Conservation (phyloP, 2,329 filamentous ascomycete genomes). For the Claviceps monticola region DNA sequence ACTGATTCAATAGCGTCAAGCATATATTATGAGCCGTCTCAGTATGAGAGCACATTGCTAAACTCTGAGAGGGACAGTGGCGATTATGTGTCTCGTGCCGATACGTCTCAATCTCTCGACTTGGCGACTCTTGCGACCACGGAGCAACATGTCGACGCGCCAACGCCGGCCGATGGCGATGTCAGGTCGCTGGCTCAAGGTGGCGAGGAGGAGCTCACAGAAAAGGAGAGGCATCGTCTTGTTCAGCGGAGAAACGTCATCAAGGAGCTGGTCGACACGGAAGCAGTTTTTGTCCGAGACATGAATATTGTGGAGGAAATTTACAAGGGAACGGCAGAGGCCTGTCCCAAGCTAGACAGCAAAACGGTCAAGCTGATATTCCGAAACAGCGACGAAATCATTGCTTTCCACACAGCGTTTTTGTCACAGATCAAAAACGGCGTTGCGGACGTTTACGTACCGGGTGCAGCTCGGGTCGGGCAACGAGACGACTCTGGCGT, state of each 20-base stretch:
- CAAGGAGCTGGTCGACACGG: slow-evolving; percentile 86
- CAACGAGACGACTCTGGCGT: slow-evolving; percentile 27
- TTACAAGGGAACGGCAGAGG: slow-evolving; percentile 83
- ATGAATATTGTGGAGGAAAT: slow-evolving; percentile 98
- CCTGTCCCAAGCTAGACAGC: slow-evolving; percentile 62
- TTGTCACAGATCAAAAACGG: slow-evolving; percentile 69
- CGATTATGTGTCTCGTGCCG: slow-evolving; percentile 27
- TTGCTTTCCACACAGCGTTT: slow-evolving; percentile 71
- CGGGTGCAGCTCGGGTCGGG: slow-evolving; percentile 34
- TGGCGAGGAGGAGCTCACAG: slow-evolving; percentile 27
- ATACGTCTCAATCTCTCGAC: slow-evolving; percentile 32
- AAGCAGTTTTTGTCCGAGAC: slow-evolving; percentile 79
- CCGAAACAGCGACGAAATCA: slow-evolving; percentile 82
- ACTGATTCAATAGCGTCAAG: slow-evolving; percentile 28
- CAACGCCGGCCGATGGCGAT: slow-evolving; percentile 25
- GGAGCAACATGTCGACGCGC: slow-evolving; percentile 25
- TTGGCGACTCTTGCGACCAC: slow-evolving; percentile 29
- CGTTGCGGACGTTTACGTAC: slow-evolving; percentile 64
- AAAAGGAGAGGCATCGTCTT: slow-evolving; percentile 55
- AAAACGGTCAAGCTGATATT: slow-evolving; percentile 87
- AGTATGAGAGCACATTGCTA: slow-evolving; percentile 26
- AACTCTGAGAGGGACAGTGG: slow-evolving; percentile 32
- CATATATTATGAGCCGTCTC: slow-evolving; percentile 24
- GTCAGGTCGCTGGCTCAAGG: slow-evolving; percentile 21
- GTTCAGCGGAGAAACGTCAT: slow-evolving; percentile 72